A percentile compares a stretch with the other conserved stretches of the same genome.
These are phyloP conservation scores for Candida argentea DNA, from an alignment of 805 yeast genomes.

Conservation along the genomic window DNA sequence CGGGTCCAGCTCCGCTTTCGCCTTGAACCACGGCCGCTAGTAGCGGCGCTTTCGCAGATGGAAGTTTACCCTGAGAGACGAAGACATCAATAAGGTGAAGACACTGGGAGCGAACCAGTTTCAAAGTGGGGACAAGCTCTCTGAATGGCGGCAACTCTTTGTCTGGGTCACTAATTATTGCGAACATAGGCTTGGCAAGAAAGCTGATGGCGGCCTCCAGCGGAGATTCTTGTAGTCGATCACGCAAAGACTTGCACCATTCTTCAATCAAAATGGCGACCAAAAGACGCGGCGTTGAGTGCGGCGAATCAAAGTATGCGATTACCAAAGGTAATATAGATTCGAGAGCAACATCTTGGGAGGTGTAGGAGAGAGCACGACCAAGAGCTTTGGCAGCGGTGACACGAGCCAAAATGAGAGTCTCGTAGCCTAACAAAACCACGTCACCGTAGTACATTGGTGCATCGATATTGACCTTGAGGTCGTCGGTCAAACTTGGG, in stretches of 20 bases:
- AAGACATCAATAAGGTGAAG: conserved; percentile 72
- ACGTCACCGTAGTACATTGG: conserved; percentile 91
- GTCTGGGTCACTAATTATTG: conserved; percentile 32
- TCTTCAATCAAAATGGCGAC: conserved; percentile 64
- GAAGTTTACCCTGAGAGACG: conserved; percentile 63
- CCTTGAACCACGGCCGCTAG: conserved; percentile 89
- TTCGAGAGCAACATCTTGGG: conserved; percentile 25
- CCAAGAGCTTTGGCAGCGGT: conserved; percentile 75
- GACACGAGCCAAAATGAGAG: conserved; percentile 63
- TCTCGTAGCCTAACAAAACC: conserved; percentile 67
- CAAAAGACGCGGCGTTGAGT: conserved; percentile 73
- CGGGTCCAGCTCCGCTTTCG: conserved; percentile 87
- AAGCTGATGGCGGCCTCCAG: conserved; percentile 13
- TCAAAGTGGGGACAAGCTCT: conserved; percentile 79
- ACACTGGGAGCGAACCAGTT: conserved; percentile 80
- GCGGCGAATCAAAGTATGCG: conserved; percentile 44
- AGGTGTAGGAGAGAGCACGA: conserved; percentile 41
- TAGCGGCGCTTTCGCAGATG: conserved; percentile 64
- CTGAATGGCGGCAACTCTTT: conserved; percentile 46
- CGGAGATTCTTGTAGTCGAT: conserved; percentile 7
- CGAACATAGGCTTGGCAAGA: conserved; percentile 18
- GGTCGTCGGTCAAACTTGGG: conserved; percentile 40
- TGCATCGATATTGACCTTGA: conserved; percentile 79
- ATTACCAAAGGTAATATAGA: conserved; percentile 29
- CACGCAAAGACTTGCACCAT: conserved; percentile 34